These are phyloP conservation scores for Starmerella stellata DNA, from an alignment of 805 yeast genomes.

Conservation along the genomic window DNA sequence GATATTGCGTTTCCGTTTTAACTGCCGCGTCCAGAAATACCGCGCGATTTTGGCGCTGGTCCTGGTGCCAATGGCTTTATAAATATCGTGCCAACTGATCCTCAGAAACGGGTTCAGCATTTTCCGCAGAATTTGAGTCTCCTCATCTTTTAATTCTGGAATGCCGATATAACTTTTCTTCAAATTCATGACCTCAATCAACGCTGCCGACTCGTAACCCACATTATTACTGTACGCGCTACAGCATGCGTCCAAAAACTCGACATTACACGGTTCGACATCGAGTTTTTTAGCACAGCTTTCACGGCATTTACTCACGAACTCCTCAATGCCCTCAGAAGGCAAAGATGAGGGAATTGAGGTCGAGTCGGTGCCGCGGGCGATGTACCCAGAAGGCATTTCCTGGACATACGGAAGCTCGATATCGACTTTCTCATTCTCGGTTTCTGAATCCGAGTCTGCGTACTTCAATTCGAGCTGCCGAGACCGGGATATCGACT, in stretches of 20 bases:
- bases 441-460: slow-evolving; percentile 1
- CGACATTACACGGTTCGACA: slow-evolving; percentile 47
- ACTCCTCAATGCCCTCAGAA: slow-evolving; percentile 32
- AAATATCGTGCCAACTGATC: slow-evolving; percentile 60
- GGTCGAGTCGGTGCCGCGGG: slow-evolving; percentile 51
- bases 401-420: slow-evolving; percentile 49
- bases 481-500: not conserved
- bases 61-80: slow-evolving; percentile 52
- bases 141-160: slow-evolving; percentile 54
- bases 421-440: slow-evolving; percentile 13
- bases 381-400: slow-evolving; percentile 62
- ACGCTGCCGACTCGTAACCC: slow-evolving; percentile 37
- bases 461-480: slow-evolving; percentile 2
- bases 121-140: slow-evolving; percentile 49
- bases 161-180: slow-evolving; percentile 48
- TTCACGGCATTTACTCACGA: slow-evolving; percentile 34
- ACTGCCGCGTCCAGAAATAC: slow-evolving; percentile 52
- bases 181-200: slow-evolving; percentile 29
- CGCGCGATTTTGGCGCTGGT: slow-evolving; percentile 64
- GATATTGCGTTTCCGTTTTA: not conserved
- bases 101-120: slow-evolving; percentile 52
- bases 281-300: slow-evolving; percentile 37
- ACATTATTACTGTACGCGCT: slow-evolving; percentile 33
- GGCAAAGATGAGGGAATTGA: slow-evolving; percentile 47
- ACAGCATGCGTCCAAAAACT: slow-evolving; percentile 61